A percentile compares a stretch with the other conserved stretches of the same genome.
Conservation (phyloP, 2,329 filamentous ascomycete genomes). For the Trichophyton verrucosum region DNA sequence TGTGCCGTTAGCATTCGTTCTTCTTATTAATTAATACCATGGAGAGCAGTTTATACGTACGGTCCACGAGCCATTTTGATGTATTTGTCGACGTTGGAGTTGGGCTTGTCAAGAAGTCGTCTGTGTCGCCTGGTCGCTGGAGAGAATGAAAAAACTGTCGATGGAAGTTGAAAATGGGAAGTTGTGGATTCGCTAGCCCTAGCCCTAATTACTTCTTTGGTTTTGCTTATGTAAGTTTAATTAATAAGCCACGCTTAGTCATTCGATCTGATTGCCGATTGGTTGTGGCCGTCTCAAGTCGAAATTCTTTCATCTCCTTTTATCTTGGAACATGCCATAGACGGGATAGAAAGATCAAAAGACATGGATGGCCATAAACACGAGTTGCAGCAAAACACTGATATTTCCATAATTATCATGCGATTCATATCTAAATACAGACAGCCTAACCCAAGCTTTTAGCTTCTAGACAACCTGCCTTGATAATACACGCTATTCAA, state of each 20-base stretch:
- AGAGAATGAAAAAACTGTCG: neutral
- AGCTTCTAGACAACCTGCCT: too few species aligned
- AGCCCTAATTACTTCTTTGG: constrained; percentile 6
- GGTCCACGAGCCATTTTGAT: constrained; percentile 46
- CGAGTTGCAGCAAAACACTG: too few species aligned
- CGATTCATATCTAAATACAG: too few species aligned
- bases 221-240: neutral
- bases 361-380: too few species aligned
- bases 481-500: too few species aligned
- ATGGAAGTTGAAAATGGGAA: neutral
- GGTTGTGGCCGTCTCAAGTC: too few species aligned
- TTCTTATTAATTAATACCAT: neutral
- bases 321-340: too few species aligned
- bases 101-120: constrained; percentile 5
- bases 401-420: too few species aligned
- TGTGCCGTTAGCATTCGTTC: neutral
- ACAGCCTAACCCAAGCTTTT: too few species aligned
- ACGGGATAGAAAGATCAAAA: too few species aligned
- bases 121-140: constrained; percentile 13
- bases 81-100: constrained; percentile 19
- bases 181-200: constrained; percentile 2
- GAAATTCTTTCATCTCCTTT: too few species aligned
- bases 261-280: too few species aligned
- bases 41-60: constrained; percentile 32
- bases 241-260: neutral